These are phyloP conservation scores for Blastomyces gilchristii DNA, from an alignment of 2,329 filamentous ascomycete genomes.

Conservation along the genomic window DNA sequence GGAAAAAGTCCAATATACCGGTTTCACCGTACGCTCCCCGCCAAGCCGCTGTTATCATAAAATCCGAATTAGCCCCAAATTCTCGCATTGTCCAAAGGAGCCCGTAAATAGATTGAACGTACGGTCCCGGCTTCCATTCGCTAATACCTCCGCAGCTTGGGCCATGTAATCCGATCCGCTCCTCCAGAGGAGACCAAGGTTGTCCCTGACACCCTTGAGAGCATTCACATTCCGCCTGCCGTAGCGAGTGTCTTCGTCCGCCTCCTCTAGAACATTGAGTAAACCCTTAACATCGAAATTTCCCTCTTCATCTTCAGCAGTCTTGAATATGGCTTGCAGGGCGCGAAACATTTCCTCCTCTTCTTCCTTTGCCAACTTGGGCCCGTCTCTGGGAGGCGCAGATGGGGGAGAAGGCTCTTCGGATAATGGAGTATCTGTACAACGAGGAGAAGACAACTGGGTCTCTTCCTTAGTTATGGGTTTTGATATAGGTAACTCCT, in stretches of 20 bases:
- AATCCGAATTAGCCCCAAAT: slow-evolving; percentile 2
- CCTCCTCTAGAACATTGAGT: slow-evolving; percentile 23
- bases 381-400: slow-evolving; percentile 15
- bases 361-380: slow-evolving; percentile 20
- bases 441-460: not conserved
- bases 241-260: slow-evolving; percentile 20
- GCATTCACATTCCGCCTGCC: slow-evolving; percentile 18
- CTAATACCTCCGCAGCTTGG: slow-evolving; percentile 30
- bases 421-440: not conserved
- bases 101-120: slow-evolving; percentile 17
- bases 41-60: slow-evolving; percentile 27
- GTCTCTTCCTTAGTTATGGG: not conserved
- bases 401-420: slow-evolving; percentile 13
- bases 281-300: slow-evolving; percentile 23
- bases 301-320: slow-evolving; percentile 18
- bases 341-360: slow-evolving; percentile 27
- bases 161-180: slow-evolving; percentile 27
- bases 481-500: not conserved
- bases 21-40: slow-evolving; percentile 30
- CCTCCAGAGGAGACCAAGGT: slow-evolving; percentile 29
- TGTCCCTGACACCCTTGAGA: slow-evolving; percentile 22
- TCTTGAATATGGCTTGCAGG: slow-evolving; percentile 25
- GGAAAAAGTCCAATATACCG: slow-evolving; percentile 35
- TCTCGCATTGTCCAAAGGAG: not conserved
- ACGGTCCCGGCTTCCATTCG: slow-evolving; percentile 36